These are phyloP conservation scores for Zostera marina DNA, from an alignment of 116 monocot species.

Conservation along the genomic window DNA sequence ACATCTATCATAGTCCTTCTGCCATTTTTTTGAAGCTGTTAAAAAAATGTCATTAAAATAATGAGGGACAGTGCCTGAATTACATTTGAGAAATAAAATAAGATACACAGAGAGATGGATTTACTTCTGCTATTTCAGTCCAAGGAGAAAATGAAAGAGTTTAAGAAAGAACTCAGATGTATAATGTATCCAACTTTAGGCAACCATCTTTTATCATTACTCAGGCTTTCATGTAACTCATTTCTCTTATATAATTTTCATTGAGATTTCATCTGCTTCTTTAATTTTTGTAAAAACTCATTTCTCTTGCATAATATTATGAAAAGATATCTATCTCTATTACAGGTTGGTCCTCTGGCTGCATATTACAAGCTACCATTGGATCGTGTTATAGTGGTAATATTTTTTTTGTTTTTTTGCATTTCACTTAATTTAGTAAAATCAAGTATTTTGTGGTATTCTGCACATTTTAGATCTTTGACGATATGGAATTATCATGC, in stretches of 20 bases:
- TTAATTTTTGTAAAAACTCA: not conserved
- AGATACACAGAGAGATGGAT: no score
- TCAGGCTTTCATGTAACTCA: no score
- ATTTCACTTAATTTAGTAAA: not conserved
- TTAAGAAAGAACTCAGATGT: no score
- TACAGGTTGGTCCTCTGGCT: conserved; percentile 84
- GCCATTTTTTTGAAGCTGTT: no score
- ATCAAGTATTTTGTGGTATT: not conserved
- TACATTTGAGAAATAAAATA: no score
- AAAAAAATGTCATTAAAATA: no score
- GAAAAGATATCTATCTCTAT: not conserved
- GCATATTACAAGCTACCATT: conserved; percentile 87
- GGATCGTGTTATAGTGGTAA: conserved; percentile 74
- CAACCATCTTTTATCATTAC: no score
- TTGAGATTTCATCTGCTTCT: not conserved
- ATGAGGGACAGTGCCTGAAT: no score
- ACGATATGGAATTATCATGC: conserved; percentile 90
- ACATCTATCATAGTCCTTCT: no score
- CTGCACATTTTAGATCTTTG: conserved; percentile 43
- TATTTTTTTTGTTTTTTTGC: not conserved
- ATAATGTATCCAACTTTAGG: no score
- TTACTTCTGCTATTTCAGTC: no score
- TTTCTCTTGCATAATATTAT: not conserved
- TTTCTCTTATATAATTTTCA: not conserved
- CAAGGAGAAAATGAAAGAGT: no score